Percentiles rank a stretch among this genome's conserved stretches.
phyloP scores from a whole-genome alignment of 345 rosid species.

The Physaria fendleri region DNA sequence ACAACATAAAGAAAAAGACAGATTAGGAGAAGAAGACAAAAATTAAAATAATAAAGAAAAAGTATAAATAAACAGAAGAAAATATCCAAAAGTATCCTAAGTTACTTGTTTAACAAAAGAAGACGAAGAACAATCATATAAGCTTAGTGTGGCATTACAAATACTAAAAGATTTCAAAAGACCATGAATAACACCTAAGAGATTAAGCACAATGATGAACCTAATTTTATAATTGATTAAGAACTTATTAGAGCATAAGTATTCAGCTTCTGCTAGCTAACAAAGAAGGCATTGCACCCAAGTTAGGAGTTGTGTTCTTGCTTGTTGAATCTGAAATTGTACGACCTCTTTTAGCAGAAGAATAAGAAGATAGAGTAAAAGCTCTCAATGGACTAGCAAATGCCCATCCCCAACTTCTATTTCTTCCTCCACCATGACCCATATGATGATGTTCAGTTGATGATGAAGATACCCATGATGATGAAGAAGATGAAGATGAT shows the following conservation, averaged over 20 bases:
- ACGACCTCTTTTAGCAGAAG: constrained; percentile 30
- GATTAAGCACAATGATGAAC: constrained; percentile 1
- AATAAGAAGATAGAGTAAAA: constrained; percentile 41
- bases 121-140: background rate
- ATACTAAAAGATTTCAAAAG: background rate
- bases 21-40: background rate
- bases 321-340: constrained; percentile 20
- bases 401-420: constrained; percentile 88
- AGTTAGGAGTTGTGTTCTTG: constrained; percentile 37
- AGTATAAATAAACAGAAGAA: constrained; percentile 5
- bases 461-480: constrained; percentile 50
- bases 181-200: constrained; percentile 11
- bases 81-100: background rate
- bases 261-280: constrained; percentile 51
- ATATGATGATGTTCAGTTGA: constrained; percentile 47
- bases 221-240: constrained; percentile 1
- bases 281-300: constrained; percentile 69
- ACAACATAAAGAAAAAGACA: too few species aligned
- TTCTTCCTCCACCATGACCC: constrained; percentile 37
- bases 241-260: constrained; percentile 13
- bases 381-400: constrained; percentile 97
- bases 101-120: background rate
- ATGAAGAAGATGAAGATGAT: constrained; percentile 65
- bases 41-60: background rate
- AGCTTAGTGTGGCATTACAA: background rate